These are phyloP conservation scores for Fusarium goolgardi DNA, from an alignment of 2,329 filamentous ascomycete species.

Conservation along the genomic window DNA sequence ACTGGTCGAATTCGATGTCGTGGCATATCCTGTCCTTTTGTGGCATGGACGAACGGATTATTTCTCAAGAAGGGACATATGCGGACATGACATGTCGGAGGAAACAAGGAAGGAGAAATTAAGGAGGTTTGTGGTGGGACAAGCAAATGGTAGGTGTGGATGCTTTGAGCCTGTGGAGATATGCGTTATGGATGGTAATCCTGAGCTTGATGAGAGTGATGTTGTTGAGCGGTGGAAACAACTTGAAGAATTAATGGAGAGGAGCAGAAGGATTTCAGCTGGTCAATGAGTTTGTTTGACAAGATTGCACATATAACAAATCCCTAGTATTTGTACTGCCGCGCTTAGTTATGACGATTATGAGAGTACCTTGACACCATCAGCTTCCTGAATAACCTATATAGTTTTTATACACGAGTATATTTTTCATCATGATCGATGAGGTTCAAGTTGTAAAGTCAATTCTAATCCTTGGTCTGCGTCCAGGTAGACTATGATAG, in stretches of 20 bases:
- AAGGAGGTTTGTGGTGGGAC: slow-evolving; percentile 12
- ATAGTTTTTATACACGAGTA: too few species aligned
- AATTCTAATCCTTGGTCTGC: too few species aligned
- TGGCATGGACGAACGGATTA: background rate
- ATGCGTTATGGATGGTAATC: background rate
- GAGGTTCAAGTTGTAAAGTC: too few species aligned
- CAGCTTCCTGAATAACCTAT: too few species aligned
- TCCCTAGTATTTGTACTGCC: too few species aligned
- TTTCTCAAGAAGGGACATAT: background rate
- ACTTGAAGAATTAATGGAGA: background rate
- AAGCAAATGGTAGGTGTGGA: background rate
- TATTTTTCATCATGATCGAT: too few species aligned
- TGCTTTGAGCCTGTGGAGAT: background rate
- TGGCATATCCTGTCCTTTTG: background rate
- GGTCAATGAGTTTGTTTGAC: background rate
- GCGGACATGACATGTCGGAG: background rate
- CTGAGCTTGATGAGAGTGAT: slow-evolving; percentile 10
- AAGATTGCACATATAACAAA: too few species aligned
- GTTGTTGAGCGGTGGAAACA: background rate
- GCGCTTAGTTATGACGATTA: too few species aligned
- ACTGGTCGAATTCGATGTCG: background rate
- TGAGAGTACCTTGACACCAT: too few species aligned
- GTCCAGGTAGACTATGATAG: too few species aligned
- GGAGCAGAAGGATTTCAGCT: background rate
- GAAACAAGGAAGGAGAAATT: background rate